Evolutionary conservation across 192 early-diverging fungal species (phyloP).

Genomic region (Phlyctochytrium arcticum): DNA sequence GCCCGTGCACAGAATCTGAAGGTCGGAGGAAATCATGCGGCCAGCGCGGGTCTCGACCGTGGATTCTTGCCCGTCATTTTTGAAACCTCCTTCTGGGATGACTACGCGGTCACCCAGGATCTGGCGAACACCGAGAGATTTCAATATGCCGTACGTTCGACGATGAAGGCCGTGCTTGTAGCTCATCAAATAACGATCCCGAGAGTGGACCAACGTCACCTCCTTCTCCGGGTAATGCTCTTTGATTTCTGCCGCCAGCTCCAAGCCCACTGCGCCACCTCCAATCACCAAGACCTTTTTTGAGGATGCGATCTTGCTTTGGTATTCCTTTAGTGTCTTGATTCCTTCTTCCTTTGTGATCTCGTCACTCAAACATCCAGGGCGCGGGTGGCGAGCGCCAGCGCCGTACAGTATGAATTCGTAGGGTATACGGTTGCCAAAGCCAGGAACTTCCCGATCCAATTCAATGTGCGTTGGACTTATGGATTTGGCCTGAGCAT

Average conservation of each 20-base stretch:
- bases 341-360: slow-evolving; percentile 44
- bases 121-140: slow-evolving; percentile 44
- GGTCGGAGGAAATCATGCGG: slow-evolving; percentile 29
- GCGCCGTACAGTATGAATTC: slow-evolving; percentile 53
- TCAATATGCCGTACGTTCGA: slow-evolving; percentile 52
- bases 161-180: slow-evolving; percentile 55
- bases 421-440: slow-evolving; percentile 44
- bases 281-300: slow-evolving; percentile 65
- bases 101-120: slow-evolving; percentile 56
- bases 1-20: slow-evolving; percentile 73
- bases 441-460: slow-evolving; percentile 47
- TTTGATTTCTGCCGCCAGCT: slow-evolving; percentile 68
- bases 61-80: slow-evolving; percentile 42
- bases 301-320: slow-evolving; percentile 53
- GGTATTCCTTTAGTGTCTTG: slow-evolving; percentile 35
- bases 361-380: slow-evolving; percentile 27
- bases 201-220: slow-evolving; percentile 61
- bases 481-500: slow-evolving; percentile 44
- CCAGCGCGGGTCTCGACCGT: slow-evolving; percentile 42
- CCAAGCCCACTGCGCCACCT: slow-evolving; percentile 72
- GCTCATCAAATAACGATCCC: slow-evolving; percentile 51
- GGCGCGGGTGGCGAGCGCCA: slow-evolving; percentile 50
- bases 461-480: slow-evolving; percentile 44
- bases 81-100: slow-evolving; percentile 59
- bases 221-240: slow-evolving; percentile 55